Conservation (phyloP, 257 asterid genomes). For the Rubia yunnanensis region DNA sequence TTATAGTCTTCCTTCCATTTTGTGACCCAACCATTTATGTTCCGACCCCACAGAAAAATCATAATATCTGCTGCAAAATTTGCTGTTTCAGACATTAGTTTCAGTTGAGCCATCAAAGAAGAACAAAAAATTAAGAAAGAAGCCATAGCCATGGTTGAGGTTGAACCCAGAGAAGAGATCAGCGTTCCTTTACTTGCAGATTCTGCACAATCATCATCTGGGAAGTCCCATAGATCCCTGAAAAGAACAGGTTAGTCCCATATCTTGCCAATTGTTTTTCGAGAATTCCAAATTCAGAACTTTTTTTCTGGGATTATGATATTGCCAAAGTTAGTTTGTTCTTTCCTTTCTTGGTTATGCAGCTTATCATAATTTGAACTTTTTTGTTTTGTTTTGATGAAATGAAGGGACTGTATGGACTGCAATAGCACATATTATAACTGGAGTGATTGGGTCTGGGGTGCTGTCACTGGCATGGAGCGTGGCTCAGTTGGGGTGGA, state of each 20-base stretch:
- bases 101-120: neutral
- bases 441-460: slow-evolving; percentile 59
- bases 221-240: slow-evolving; percentile 23
- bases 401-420: slow-evolving; percentile 46
- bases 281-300: neutral
- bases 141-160: slow-evolving; percentile 27
- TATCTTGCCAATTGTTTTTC: neutral
- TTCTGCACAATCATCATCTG: slow-evolving; percentile 29
- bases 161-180: slow-evolving; percentile 19
- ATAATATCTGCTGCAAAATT: neutral
- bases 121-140: neutral
- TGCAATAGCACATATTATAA: slow-evolving; percentile 45
- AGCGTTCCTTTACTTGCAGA: slow-evolving; percentile 31
- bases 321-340: neutral
- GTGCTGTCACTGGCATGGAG: slow-evolving; percentile 58
- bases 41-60: neutral
- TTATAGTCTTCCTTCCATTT: neutral
- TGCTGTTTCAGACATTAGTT: neutral
- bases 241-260: slow-evolving; percentile 33
- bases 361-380: neutral
- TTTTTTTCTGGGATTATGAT: neutral
- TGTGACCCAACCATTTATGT: neutral
- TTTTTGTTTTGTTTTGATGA: neutral
- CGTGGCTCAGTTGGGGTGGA: slow-evolving; percentile 61
- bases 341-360: neutral